These are phyloP conservation scores for Phytophthora fragariaefolia DNA, from an alignment of 352 stramenopile genomes.

Conservation along the genomic window DNA sequence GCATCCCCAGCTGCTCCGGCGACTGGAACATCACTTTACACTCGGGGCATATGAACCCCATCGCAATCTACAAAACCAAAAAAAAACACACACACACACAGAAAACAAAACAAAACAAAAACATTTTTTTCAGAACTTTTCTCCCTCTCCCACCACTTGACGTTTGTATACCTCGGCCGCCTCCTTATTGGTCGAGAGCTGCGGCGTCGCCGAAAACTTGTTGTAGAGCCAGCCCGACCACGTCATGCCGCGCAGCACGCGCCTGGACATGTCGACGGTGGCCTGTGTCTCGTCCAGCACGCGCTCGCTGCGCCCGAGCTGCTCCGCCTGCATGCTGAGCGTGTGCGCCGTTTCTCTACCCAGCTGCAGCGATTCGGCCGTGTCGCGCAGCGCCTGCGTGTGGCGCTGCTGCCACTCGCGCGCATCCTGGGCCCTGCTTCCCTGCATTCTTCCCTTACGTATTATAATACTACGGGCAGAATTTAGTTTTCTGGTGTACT, in stretches of 20 bases:
- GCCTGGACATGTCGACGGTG: slow-evolving; percentile 62
- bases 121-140: not conserved
- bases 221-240: slow-evolving; percentile 88
- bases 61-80: slow-evolving; percentile 56
- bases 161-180: slow-evolving; percentile 12
- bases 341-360: slow-evolving; percentile 62
- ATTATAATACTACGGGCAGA: too few relatives aligned
- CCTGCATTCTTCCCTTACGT: slow-evolving; percentile 11
- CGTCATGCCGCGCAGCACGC: slow-evolving; percentile 70
- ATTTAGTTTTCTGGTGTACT: too few relatives aligned
- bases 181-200: slow-evolving; percentile 12
- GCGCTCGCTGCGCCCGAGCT: slow-evolving; percentile 62
- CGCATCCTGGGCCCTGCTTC: not conserved
- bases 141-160: not conserved
- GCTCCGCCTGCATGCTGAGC: slow-evolving; percentile 72
- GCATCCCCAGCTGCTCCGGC: slow-evolving; percentile 53
- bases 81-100: slow-evolving; percentile 7
- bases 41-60: slow-evolving; percentile 88
- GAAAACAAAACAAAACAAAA: not conserved
- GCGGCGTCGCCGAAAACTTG: slow-evolving; percentile 53
- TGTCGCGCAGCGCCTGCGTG: slow-evolving; percentile 53
- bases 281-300: slow-evolving; percentile 69
- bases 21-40: slow-evolving; percentile 76
- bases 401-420: slow-evolving; percentile 47
- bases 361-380: slow-evolving; percentile 61